Evolutionary conservation across 2,329 filamentous ascomycete species (phyloP), one percentile per base, ranked within the genome.

Genomic region (Akanthomyces lecanii): DNA sequence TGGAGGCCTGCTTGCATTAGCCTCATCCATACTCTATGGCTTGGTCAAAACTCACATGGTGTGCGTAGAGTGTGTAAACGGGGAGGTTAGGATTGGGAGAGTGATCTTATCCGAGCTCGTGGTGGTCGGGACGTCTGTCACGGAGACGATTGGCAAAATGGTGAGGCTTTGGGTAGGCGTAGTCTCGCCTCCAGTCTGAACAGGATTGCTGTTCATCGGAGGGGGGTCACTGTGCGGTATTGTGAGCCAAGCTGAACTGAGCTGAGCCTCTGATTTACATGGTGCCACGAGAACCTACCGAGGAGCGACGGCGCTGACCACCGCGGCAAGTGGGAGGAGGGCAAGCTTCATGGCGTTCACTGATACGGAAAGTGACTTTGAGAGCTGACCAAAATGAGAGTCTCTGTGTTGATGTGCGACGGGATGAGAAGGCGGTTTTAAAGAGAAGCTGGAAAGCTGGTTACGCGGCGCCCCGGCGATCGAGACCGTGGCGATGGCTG

Each of bases 381-480:
- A 12, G 18, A 53, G 10, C 12, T 36, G 8, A 33, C 30, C 18
- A 30, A 3, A 16, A 60, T 44, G 36, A 60, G 12, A 23, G 21
- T 4, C 7, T 16, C n/a, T 16, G 28, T 18, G 5, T 25, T 11
- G 18, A 30, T 3, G 21, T 38, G 53, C 50, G 14, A 33, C 23
- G 5, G 51, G 51, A 44, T 23, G 50, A 18, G 21, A 40, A 25
- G 38, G 58, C 7, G 58, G 36, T 53, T 53, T 61, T 28, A n/a
- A 53, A 61, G 42, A 54, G 6, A 56, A 56, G 54, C 54, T 56
- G 54, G 40, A 25, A 33, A 28, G 8, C 23, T 21, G 58, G 51
- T 61, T 61, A 61, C 59, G 59, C 59, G 59, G 59, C 59, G 25
- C 59, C 38, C 38, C 21, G 28, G 30, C 42, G 50, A 54, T 61